A percentile compares a stretch with the other conserved stretches of the same genome.
Conservation (phyloP, 768 basidiomycete genomes). For the Polyporus arcularius region DNA sequence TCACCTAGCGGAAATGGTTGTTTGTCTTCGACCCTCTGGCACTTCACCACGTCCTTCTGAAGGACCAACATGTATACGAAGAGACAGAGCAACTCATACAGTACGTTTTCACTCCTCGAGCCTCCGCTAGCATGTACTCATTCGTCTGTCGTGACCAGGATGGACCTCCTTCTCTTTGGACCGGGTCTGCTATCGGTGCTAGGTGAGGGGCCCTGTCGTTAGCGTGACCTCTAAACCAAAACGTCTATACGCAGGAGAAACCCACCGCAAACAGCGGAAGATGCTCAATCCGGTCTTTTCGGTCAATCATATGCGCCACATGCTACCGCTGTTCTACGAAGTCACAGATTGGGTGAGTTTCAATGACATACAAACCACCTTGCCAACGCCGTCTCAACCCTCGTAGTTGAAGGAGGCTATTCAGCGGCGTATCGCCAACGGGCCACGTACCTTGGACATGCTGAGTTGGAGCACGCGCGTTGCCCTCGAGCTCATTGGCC, state of each 20-base stretch:
- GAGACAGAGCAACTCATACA: conserved; percentile 26
- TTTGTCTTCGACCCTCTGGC: conserved; percentile 19
- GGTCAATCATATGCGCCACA: conserved; percentile 14
- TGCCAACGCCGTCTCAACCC: neutral
- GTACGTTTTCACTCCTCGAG: neutral
- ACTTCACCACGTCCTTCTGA: conserved; percentile 29
- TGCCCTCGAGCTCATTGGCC: conserved; percentile 20
- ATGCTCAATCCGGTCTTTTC: conserved; percentile 20
- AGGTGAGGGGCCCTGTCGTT: neutral
- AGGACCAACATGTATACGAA: conserved; percentile 15
- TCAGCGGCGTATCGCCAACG: neutral
- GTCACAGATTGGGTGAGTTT: conserved; percentile 3
- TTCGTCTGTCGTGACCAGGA: neutral
- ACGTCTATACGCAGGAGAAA: conserved; percentile 8
- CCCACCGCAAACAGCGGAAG: conserved; percentile 25
- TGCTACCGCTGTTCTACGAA: conserved; percentile 15
- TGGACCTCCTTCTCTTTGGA: conserved; percentile 2
- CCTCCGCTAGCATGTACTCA: neutral
- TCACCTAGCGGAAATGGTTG: neutral
- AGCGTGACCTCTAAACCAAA: neutral
- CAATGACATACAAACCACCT: neutral
- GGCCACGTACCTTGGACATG: conserved; percentile 16
- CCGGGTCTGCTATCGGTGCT: conserved; percentile 2
- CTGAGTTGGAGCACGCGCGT: conserved; percentile 20
- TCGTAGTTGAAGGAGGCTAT: conserved; percentile 23